Base-by-base conservation (phyloP, 495 filamentous ascomycete species). In the Penicillium samsonianum region DNA sequence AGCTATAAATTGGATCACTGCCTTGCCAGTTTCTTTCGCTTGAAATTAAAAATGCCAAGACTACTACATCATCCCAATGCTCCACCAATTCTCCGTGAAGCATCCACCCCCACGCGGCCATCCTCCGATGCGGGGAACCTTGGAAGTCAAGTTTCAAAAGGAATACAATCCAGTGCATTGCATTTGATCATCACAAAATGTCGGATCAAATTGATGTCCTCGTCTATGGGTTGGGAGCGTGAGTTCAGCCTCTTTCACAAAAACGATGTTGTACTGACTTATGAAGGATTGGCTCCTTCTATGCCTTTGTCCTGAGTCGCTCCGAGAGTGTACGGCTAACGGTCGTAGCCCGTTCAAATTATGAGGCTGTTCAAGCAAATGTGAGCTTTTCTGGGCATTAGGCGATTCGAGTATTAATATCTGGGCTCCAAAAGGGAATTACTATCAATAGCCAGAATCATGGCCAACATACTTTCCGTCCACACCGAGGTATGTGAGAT, bases 291-390 rank as follows among this genome's bases (percentile, higher is more conserved):
- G 75, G 75, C 67, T 78, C 73, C 51, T 77, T 78, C 62, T 78
- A 78, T 55, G 75, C 73, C 42, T 77, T 81, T 59, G 75, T 82
- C 41, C 58, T 80, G 1, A 70, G 64, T 38, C 74, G 73, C 7
- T 64, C 67, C 44, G 58, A 70, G 16, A 65, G 70, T 19, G 76
- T 82, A 11, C 65, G 70, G 19, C 57, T 82, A n/a, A 81, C 73
- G 0, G 79, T 81, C 0, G 73, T 80, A n/a, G 80, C 80, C 5
- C 75, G 79, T 31, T 82, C 80, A 1, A 82, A 82, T 47, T 81
- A 79, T 50, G 73, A 79, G 1, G 73, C 73, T 7, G 78, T 81
- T 12, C 68, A 65, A 8, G 55, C 58, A 0, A 77, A 79, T 54
- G 75, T 77, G 63, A 20, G 60, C 17, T 9, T 12, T n/a, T 26